A percentile compares a stretch with the other conserved stretches of the same genome.
phyloP scores from a whole-genome alignment of 352 stramenopile species.

The Pythium rhizo-oryzae region DNA sequence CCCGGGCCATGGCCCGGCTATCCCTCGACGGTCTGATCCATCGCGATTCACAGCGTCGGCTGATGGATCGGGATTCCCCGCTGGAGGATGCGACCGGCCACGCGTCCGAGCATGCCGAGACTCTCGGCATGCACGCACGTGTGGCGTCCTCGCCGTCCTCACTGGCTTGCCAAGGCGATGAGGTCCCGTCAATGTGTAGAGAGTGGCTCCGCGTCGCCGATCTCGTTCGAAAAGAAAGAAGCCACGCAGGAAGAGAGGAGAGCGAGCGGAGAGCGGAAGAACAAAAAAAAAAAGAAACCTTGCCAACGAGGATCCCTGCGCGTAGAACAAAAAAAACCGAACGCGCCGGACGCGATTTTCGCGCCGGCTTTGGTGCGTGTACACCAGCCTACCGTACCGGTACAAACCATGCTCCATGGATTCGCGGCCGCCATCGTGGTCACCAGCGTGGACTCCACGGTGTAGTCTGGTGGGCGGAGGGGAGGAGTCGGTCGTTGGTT shows the following conservation, averaged over 20 bases:
- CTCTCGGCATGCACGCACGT: too few species aligned
- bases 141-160: too few species aligned
- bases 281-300: background rate
- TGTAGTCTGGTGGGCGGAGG: too few species aligned
- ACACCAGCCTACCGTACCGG: background rate
- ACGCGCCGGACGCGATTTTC: conserved; percentile 3
- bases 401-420: background rate
- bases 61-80: background rate
- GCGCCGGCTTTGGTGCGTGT: background rate
- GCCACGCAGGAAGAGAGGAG: too few species aligned
- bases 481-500: background rate
- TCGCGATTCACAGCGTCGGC: too few species aligned
- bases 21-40: background rate
- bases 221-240: background rate
- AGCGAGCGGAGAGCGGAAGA: background rate
- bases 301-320: background rate
- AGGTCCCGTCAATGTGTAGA: background rate
- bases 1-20: background rate
- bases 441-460: too few species aligned
- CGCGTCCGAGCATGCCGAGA: too few species aligned
- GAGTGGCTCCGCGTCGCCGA: background rate
- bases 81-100: background rate
- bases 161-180: too few species aligned
- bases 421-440: background rate
- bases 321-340: background rate